phyloP scores from a whole-genome alignment of 495 filamentous ascomycete genomes.

The Apiosordaria backusii region DNA sequence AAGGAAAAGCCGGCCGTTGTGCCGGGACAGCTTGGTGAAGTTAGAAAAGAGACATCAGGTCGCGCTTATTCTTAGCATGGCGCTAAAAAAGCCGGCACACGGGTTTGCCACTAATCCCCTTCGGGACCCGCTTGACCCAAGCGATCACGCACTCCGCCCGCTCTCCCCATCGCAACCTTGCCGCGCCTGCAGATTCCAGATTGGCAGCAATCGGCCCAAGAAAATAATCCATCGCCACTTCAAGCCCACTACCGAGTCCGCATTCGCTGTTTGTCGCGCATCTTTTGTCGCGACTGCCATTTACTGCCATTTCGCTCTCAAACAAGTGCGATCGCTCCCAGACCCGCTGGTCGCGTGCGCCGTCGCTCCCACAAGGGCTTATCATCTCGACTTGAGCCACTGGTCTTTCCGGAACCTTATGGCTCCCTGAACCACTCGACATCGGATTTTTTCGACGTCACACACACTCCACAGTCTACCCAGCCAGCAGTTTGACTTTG shows the following conservation, averaged over 20 bases:
- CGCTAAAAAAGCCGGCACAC: conserved; percentile 25
- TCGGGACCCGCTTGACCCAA: conserved; percentile 15
- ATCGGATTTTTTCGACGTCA: conserved; percentile 19
- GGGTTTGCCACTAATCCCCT: conserved; percentile 25
- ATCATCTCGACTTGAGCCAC: conserved; percentile 9
- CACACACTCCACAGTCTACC: conserved; percentile 10
- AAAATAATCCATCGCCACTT: conserved; percentile 19
- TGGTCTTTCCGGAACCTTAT: conserved; percentile 19
- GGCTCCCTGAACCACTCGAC: conserved; percentile 9
- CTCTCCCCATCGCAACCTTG: conserved; percentile 34
- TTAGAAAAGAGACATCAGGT: conserved; percentile 17
- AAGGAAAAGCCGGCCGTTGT: background rate
- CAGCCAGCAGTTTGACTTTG: conserved; percentile 15
- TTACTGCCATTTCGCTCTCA: background rate
- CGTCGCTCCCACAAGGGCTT: background rate
- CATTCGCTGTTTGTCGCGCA: background rate
- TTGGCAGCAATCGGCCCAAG: conserved; percentile 17
- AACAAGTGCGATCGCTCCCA: background rate
- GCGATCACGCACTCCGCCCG: conserved; percentile 32
- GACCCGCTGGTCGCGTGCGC: conserved; percentile 6
- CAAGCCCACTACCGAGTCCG: background rate
- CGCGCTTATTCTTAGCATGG: conserved; percentile 24
- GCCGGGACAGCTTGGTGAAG: background rate
- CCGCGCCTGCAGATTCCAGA: conserved; percentile 24
- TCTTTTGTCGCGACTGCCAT: background rate